These are phyloP conservation scores for Thelephora aurantiotincta DNA, from an alignment of 768 basidiomycete genomes.

Conservation along the genomic window DNA sequence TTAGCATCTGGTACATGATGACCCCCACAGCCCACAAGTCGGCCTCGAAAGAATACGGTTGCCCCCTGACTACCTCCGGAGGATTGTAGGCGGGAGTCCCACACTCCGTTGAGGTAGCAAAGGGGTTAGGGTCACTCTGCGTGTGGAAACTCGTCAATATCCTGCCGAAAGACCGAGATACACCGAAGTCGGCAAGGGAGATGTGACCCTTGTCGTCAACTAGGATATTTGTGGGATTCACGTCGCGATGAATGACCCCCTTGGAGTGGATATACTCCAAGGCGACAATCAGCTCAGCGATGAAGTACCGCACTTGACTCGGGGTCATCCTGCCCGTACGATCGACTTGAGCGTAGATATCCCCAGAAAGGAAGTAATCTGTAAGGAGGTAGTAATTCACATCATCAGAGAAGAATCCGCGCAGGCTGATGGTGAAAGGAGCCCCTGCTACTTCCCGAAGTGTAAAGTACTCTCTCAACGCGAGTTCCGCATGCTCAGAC, in stretches of 20 bases:
- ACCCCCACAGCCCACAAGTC: conserved; percentile 34
- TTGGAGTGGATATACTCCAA: conserved; percentile 10
- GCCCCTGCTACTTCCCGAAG: neutral
- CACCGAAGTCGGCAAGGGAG: conserved; percentile 14
- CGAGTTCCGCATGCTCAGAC: neutral
- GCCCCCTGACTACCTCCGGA: conserved; percentile 28
- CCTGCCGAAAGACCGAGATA: conserved; percentile 13
- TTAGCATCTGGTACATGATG: conserved; percentile 16
- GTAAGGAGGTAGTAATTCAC: neutral
- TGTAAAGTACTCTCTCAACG: neutral
- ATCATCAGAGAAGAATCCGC: neutral
- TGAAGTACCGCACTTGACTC: neutral
- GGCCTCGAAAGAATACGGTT: conserved; percentile 28
- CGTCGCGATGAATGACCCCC: conserved; percentile 16
- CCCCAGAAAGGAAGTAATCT: neutral
- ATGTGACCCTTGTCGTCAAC: conserved; percentile 11
- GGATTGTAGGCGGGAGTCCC: conserved; percentile 34
- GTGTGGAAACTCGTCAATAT: conserved; percentile 5
- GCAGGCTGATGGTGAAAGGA: neutral
- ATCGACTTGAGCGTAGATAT: neutral
- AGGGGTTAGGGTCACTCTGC: conserved; percentile 1
- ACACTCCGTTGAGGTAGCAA: conserved; percentile 8
- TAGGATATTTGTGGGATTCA: conserved; percentile 18
- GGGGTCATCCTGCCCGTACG: neutral
- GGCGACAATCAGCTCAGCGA: conserved; percentile 8